phyloP scores from a whole-genome alignment of 805 yeast species.

The Ogataea paraovalis region DNA sequence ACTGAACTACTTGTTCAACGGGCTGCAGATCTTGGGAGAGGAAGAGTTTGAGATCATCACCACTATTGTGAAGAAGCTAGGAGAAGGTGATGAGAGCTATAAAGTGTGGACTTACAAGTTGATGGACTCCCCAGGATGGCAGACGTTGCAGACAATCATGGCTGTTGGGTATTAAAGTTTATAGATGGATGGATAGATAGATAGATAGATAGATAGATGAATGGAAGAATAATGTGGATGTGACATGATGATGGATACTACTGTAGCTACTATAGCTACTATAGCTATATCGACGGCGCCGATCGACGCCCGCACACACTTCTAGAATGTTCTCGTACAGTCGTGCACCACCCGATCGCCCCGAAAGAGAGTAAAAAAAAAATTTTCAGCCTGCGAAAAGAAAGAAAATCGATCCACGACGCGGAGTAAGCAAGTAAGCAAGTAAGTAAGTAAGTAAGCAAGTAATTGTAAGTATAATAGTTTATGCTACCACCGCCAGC shows the following conservation, averaged over 20 bases:
- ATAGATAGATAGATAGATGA: background rate
- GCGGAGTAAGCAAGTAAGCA: no score
- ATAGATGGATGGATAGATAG: background rate
- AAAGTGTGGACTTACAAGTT: slow-evolving; percentile 34
- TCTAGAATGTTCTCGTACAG: slow-evolving; percentile 1
- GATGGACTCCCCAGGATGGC: slow-evolving; percentile 75
- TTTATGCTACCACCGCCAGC: no score
- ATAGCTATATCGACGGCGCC: no score
- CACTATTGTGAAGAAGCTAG: slow-evolving; percentile 41
- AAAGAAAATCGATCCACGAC: no score
- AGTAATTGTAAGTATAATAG: no score
- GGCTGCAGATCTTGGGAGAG: slow-evolving; percentile 52
- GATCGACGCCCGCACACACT: background rate
- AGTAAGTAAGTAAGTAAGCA: no score
- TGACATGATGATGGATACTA: background rate
- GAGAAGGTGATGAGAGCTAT: slow-evolving; percentile 37
- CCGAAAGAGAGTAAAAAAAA: no score
- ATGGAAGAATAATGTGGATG: background rate
- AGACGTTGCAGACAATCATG: slow-evolving; percentile 59
- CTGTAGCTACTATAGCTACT: no score
- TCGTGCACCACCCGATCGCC: background rate
- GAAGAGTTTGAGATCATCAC: slow-evolving; percentile 51
- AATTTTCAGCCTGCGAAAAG: background rate
- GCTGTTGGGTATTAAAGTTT: slow-evolving; percentile 11
- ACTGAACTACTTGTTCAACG: slow-evolving; percentile 47